Base-by-base conservation (phyloP, 768 basidiomycete genomes). In the Pulveroboletus frians region DNA sequence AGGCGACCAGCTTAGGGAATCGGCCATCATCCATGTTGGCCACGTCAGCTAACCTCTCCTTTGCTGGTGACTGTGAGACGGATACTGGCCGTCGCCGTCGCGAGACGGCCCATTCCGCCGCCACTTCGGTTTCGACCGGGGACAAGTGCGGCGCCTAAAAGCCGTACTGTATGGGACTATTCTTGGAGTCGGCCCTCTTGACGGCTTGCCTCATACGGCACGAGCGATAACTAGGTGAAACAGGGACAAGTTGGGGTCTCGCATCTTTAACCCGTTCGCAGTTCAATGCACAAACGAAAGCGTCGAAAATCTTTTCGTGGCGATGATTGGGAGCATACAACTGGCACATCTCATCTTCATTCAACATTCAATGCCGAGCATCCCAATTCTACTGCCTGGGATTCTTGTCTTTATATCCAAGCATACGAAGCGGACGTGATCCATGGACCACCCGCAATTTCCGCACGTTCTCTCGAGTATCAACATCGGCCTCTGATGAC, bases 341-440 rank as follows among this genome's bases (percentile, higher is more conserved):
- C 39, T n/a, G 18, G 15, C 9, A 17, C 20, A 27, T 30, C 50
- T 10, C 50, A 49, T 27, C 31, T 23, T 9, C 57, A 50, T 6
- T 21, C 51, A n/a, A 18, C 43, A 6, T 20, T 30, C 26, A 35
- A 30, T 27, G 9, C 37, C 2, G 55, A 46, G 13, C 29, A 17
- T 18, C n/a, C 21, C 10, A 56, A 57, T 37, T 15, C 9, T 4
- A 13, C 39, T 4, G 14, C 39, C 13, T 39, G 34, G 4, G 68
- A 72, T 42, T 58, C 67, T 31, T 59, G 58, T 26, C 68, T 82
- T 4, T 77, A 72, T 51, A 69, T 91, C 30, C 80, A 83, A 55
- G 91, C 87, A 0, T 76, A 90, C 61, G 91, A 93, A 66, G 86
- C 87, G 5, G 82, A 86, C 42, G 67, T 93, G 18, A 63, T 83